Evolutionary conservation across 768 basidiomycete species (phyloP), one percentile per base, ranked within the genome.

Genomic region (Lactifluus pinguis): DNA sequence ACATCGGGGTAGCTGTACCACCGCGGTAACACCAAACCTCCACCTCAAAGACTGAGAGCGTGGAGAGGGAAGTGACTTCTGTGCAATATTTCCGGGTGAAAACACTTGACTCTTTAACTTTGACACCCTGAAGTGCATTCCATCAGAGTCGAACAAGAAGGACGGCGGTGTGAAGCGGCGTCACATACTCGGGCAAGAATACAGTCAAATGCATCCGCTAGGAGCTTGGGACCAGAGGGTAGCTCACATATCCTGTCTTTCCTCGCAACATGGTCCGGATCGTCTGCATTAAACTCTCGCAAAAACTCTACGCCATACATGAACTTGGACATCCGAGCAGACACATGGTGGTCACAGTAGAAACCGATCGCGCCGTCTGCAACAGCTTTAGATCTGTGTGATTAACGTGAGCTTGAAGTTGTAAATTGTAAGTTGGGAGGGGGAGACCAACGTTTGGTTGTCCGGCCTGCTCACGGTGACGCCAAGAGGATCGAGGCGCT

Each of bases 21-120:
- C 88, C 87, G 68, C 88, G 77, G 72, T 81, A 91, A 69, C 88
- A 90, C 88, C 88, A 90, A 65, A 91, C 80, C 70, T 90, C 87
- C 30, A 90, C 87, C 69, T 90, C 88, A 65, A 91, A 90, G 17
- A 89, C 85, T 14, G 85, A 87, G 5, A 89, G 76, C 66, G 87
- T 85, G 4, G 83, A 82, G 34, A 91, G 69, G 63, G 80, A 89
- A 9, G 88, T 90, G 41, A 91, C 78, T 69, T 90, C 88, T 0
- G 88, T 90, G 68, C 85, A 87, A 71, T 91, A 89, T 68, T 91
- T 91, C 56, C 88, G 77, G 57, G 83, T 85, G 69, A 90, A 89
- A 14, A 89, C 87, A 0, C 82, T 89, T 21, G 86, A 89, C 68
- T 89, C 88, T 62, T 89, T 88, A 55, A 90, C 89, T 74, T 81